A percentile compares a stretch with the other conserved stretches of the same genome.
These are phyloP conservation scores for Wickerhamiella occidentalis DNA, from an alignment of 805 yeast genomes.

Conservation along the genomic window DNA sequence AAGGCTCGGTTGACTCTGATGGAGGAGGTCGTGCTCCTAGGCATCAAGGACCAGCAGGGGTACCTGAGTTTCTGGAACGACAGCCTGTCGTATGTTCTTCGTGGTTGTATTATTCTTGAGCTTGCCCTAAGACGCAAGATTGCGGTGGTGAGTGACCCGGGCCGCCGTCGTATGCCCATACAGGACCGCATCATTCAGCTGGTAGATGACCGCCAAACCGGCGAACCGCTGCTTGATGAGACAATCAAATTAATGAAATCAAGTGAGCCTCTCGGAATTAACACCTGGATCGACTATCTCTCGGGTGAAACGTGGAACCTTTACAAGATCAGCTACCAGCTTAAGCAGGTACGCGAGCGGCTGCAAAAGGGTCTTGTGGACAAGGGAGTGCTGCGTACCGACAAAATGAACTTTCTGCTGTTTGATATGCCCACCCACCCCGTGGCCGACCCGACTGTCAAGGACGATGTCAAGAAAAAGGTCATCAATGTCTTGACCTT, in stretches of 20 bases:
- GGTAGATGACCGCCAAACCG: slow-evolving; percentile 73
- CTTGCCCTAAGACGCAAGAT: slow-evolving; percentile 85
- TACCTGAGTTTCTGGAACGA: slow-evolving; percentile 97
- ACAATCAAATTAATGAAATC: slow-evolving; percentile 79
- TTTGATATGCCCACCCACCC: slow-evolving; percentile 99
- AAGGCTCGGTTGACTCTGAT: slow-evolving; percentile 74
- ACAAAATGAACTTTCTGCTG: slow-evolving; percentile 81
- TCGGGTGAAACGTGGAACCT: slow-evolving; percentile 95
- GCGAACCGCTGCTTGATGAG: slow-evolving; percentile 91
- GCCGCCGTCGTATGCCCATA: slow-evolving; percentile 76
- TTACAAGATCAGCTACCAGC: slow-evolving; percentile 85
- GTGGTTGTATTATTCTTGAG: slow-evolving; percentile 89
- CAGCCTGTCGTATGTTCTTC: slow-evolving; percentile 85
- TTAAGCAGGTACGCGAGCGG: slow-evolving; percentile 94
- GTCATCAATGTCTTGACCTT: slow-evolving; percentile 52
- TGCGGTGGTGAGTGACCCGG: slow-evolving; percentile 81
- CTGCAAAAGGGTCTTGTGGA: slow-evolving; percentile 94
- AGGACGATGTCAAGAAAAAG: slow-evolving; percentile 67
- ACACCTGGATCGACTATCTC: slow-evolving; percentile 86
- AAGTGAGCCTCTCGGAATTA: slow-evolving; percentile 68
- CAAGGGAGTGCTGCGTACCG: slow-evolving; percentile 91
- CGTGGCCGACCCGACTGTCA: slow-evolving; percentile 70
- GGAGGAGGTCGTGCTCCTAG: slow-evolving; percentile 92
- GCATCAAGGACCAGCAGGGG: slow-evolving; percentile 92
- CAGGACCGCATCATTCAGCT: slow-evolving; percentile 83